Conservation (phyloP, 1,284 basidiomycete species). For the Coriolopsis trogii region DNA sequence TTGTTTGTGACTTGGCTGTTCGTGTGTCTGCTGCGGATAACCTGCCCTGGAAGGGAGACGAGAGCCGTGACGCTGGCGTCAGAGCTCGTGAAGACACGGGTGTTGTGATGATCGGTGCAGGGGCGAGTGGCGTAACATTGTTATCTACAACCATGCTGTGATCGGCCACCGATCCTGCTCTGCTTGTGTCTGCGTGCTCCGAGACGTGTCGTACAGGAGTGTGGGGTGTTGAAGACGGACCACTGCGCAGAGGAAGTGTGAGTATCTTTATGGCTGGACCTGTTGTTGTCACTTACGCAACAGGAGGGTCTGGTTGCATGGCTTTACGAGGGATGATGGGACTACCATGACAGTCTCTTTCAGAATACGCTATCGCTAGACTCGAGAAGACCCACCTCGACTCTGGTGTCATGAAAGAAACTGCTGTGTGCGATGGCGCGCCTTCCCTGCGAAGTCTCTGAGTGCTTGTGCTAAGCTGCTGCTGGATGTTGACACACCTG, state of each 20-base stretch:
- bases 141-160: slow-evolving; percentile 1
- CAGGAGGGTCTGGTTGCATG: slow-evolving; percentile 18
- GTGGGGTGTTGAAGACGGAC: slow-evolving; percentile 14
- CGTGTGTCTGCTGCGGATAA: slow-evolving; percentile 14
- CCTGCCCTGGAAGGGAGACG: slow-evolving; percentile 36
- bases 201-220: slow-evolving; percentile 5
- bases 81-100: slow-evolving; percentile 22
- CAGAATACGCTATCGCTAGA: background rate
- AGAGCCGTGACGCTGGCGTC: slow-evolving; percentile 32
- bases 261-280: background rate
- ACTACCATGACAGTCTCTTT: slow-evolving; percentile 17
- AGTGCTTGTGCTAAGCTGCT: background rate
- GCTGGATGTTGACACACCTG: slow-evolving; percentile 6
- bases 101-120: slow-evolving; percentile 16
- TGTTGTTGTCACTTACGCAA: slow-evolving; percentile 10
- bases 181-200: background rate
- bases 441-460: slow-evolving; percentile 11
- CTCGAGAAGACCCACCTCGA: slow-evolving; percentile 39
- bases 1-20: slow-evolving; percentile 9
- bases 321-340: slow-evolving; percentile 29
- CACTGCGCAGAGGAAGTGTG: slow-evolving; percentile 1
- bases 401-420: slow-evolving; percentile 54
- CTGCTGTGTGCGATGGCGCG: slow-evolving; percentile 1
- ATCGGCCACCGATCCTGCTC: background rate
- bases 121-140: slow-evolving; percentile 8